Percentiles rank a stretch among this genome's conserved stretches.
These are phyloP conservation scores for Ceratobasidium sp. DNA, from an alignment of 1,284 basidiomycete species.

Conservation along the genomic window DNA sequence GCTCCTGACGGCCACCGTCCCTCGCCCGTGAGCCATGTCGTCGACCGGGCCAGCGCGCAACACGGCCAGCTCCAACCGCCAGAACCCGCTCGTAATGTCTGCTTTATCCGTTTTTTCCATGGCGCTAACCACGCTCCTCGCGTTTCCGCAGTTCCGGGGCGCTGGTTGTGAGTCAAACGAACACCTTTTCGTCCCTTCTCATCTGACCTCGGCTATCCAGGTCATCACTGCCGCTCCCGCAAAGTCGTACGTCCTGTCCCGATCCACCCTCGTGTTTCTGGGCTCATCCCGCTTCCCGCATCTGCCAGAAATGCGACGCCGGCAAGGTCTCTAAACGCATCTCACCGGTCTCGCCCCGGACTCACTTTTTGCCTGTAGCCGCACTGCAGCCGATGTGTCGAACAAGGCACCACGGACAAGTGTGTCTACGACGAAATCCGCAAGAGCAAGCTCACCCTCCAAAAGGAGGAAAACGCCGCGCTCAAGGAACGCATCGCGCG, in stretches of 20 bases:
- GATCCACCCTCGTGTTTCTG: constrained; percentile 7
- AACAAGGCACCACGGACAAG: constrained; percentile 12
- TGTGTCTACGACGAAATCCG: constrained; percentile 23
- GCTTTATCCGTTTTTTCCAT: background rate
- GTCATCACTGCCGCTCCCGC: constrained; percentile 28
- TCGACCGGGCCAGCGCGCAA: background rate
- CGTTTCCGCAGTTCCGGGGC: constrained; percentile 26
- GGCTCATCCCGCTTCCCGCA: background rate
- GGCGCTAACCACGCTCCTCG: constrained; percentile 16
- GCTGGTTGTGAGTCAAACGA: constrained; percentile 23
- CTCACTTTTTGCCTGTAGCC: constrained; percentile 2
- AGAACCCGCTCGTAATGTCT: constrained; percentile 13
- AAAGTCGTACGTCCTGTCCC: constrained; percentile 35
- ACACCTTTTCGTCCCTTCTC: background rate
- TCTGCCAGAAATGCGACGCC: constrained; percentile 28
- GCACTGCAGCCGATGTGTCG: constrained; percentile 10
- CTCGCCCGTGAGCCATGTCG: constrained; percentile 16
- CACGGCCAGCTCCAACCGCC: background rate
- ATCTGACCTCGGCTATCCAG: background rate
- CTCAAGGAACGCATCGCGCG: constrained; percentile 20
- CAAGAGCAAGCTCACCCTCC: constrained; percentile 25
- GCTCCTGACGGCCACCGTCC: background rate
- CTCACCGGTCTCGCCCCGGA: background rate
- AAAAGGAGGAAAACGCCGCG: constrained; percentile 24
- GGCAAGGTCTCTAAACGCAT: constrained; percentile 7